Base-by-base conservation (phyloP, 139 green algal species). In the Nannochloris sp. region DNA sequence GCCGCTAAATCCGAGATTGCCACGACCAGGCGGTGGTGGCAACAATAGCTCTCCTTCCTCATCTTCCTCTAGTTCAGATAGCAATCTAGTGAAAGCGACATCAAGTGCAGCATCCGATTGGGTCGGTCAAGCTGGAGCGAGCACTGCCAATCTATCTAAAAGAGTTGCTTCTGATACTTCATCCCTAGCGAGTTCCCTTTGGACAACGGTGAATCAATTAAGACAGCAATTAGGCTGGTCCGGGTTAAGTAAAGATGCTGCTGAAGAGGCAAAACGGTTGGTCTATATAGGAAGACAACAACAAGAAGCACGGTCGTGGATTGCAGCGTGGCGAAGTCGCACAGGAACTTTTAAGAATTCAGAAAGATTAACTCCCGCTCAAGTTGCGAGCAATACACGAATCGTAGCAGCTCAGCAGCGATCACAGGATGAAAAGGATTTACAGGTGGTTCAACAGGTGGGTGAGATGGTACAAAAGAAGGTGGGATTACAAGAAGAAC, bases 291-390 rank as follows among this genome's bases (percentile, higher is more conserved):
- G 48, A 9, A 54, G 59, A 36, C 33, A 53, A 33, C 33, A 65
- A 34, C 59, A 65, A 23, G 59, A 65, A 24, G 59, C 59, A 55
- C 14, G 59, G 25, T 27, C 34, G 14, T 65, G 59, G 59, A 65
- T 65, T 39, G 59, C 10, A 24, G 39, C 13, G 39, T 65, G 59
- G 59, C n/a, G 59, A n/a, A 27, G 34, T 15, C 37, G 32, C 14
- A 29, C 19, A 38, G 32, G 23, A 9, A n/a, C n/a, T 14, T 57
- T 12, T 31, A 14, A 25, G 47, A 29, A 57, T 29, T 25, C 19
- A 25, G 23, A 0, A 57, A 53, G 44, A 53, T 53, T n/a, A 53
- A 25, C 44, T 53, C 44, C 8, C 24, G 44, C 24, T n/a, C 23
- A 53, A 53, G 10, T 19, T n/a, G 7, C 19, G 19, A 53, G 44